Percentiles rank a stretch among this genome's conserved stretches.
Evolutionary conservation across 768 basidiomycete species (phyloP).

Genomic region (Phaeotremella skinneri): DNA sequence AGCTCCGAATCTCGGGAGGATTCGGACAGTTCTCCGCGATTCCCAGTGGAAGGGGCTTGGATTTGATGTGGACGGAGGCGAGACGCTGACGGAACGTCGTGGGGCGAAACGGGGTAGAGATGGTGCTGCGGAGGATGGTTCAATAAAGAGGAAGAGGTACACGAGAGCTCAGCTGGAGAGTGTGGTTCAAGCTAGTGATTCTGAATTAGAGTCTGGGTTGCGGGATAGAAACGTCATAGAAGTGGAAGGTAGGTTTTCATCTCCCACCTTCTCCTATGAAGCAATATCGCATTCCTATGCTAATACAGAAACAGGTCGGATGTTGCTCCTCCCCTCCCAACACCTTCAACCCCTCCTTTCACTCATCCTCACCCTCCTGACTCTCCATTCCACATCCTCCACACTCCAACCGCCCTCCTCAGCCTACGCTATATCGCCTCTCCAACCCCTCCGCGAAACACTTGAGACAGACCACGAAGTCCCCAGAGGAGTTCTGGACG

Average conservation of each 20-base stretch:
- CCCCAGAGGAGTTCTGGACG: slow-evolving; percentile 60
- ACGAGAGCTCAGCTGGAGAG: slow-evolving; percentile 64
- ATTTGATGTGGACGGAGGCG: not conserved
- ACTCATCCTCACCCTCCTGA: slow-evolving; percentile 71
- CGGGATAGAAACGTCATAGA: slow-evolving; percentile 68
- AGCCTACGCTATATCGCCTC: slow-evolving; percentile 5
- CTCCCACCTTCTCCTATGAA: not conserved
- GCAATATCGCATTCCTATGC: slow-evolving; percentile 6
- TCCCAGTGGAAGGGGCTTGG: slow-evolving; percentile 65
- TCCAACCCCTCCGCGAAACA: slow-evolving; percentile 55
- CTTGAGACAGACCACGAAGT: slow-evolving; percentile 75
- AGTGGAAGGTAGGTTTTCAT: slow-evolving; percentile 60
- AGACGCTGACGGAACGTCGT: not conserved
- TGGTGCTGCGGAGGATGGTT: slow-evolving; percentile 52
- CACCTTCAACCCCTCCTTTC: slow-evolving; percentile 59
- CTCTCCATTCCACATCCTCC: slow-evolving; percentile 52
- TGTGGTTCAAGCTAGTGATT: slow-evolving; percentile 78
- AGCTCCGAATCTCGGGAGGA: slow-evolving; percentile 71
- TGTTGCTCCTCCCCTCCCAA: slow-evolving; percentile 66
- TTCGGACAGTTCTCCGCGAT: slow-evolving; percentile 63
- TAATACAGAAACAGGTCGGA: slow-evolving; percentile 56
- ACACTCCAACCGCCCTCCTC: not conserved
- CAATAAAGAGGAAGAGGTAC: slow-evolving; percentile 42
- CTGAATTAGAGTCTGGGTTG: slow-evolving; percentile 66
- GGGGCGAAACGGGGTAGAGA: slow-evolving; percentile 8